A percentile compares a stretch with the other conserved stretches of the same genome.
Evolutionary conservation across 2,329 filamentous ascomycete genomes (phyloP).

Genomic region (Diaporthe caulivora): DNA sequence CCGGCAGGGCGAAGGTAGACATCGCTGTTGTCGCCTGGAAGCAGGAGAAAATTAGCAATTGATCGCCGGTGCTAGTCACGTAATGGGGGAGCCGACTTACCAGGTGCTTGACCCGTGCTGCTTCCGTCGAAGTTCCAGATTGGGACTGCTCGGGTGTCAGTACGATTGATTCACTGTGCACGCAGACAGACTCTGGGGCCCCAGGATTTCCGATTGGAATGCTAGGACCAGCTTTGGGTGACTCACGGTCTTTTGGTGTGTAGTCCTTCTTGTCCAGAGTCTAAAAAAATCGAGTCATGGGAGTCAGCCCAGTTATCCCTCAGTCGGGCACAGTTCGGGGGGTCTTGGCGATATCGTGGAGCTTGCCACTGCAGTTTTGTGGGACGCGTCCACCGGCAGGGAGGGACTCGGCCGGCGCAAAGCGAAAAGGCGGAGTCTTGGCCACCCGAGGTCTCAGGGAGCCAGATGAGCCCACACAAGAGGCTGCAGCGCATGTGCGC

Average conservation of each 20-base stretch:
- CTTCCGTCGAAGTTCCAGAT: slow-evolving; percentile 68
- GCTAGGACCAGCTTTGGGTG: not conserved
- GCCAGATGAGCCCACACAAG: slow-evolving; percentile 16
- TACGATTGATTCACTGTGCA: not conserved
- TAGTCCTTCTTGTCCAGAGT: slow-evolving; percentile 64
- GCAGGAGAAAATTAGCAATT: not conserved
- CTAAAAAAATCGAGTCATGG: slow-evolving; percentile 47
- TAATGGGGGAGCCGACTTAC: not conserved
- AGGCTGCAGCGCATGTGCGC: slow-evolving; percentile 1
- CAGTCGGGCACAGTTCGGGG: slow-evolving; percentile 7
- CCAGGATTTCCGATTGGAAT: not conserved
- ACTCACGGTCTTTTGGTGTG: slow-evolving; percentile 58
- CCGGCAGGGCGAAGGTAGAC: slow-evolving; percentile 94
- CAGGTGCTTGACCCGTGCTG: slow-evolving; percentile 78
- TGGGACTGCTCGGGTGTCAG: slow-evolving; percentile 1
- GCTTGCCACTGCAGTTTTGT: slow-evolving; percentile 27
- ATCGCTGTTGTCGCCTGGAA: slow-evolving; percentile 87
- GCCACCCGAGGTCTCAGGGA: not conserved
- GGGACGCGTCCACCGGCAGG: slow-evolving; percentile 4
- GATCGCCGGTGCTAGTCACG: not conserved
- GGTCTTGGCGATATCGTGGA: slow-evolving; percentile 28
- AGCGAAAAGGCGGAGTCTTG: slow-evolving; percentile 12
- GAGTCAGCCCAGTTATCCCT: slow-evolving; percentile 20
- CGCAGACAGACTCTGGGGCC: not conserved
- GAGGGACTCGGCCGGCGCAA: slow-evolving; percentile 11